Base-by-base conservation (phyloP, 805 yeast species). In the Teunomyces cretensis region DNA sequence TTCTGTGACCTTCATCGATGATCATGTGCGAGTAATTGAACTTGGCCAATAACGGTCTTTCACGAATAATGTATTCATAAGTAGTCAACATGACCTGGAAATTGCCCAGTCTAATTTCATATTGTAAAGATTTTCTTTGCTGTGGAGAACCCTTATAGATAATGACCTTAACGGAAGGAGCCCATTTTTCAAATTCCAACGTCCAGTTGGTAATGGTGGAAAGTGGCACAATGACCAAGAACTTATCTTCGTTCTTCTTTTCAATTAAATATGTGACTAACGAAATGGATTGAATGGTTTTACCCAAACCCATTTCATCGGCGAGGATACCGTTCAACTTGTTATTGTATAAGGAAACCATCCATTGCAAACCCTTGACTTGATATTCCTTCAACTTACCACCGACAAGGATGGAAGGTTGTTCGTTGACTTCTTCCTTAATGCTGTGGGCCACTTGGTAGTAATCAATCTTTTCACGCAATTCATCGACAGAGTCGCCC, bases 151-250 rank as follows among this genome's bases (percentile, higher is more conserved):
- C 96, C 61, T 87, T 87, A 65, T 84, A 88, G 28, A 84, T 80
- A 51, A 88, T 78, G 8, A 83, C 83, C 49, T 79, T 83, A 28
- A 87, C 74, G 11, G 78, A 55, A n/a, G 96, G 95, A 0, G 94
- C 95, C 95, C 95, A 87, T 64, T 85, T 85, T 51, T 86, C 94
- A 60, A 87, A 87, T 65, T 87, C 96, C 45, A 85, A 50, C 11
- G 87, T 85, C 96, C 96, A 87, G 61, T 87, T 87, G 1, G 95
- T 86, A 33, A 87, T 78, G 0, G 95, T 88, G 2, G 94, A 86
- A 51, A 87, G 71, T 4, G 96, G 96, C 26, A 87, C 95, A 62
- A 87, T 83, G 36, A 87, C 88, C 58, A 87, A 75, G 54, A 83
- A 87, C 46, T 88, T 88, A 27, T 84, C 88, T 39, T 75, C 77